Evolutionary conservation across 208 protist genomes (phyloP), one percentile per base, ranked within the genome.

Genomic region (Crithidia thermophila): DNA sequence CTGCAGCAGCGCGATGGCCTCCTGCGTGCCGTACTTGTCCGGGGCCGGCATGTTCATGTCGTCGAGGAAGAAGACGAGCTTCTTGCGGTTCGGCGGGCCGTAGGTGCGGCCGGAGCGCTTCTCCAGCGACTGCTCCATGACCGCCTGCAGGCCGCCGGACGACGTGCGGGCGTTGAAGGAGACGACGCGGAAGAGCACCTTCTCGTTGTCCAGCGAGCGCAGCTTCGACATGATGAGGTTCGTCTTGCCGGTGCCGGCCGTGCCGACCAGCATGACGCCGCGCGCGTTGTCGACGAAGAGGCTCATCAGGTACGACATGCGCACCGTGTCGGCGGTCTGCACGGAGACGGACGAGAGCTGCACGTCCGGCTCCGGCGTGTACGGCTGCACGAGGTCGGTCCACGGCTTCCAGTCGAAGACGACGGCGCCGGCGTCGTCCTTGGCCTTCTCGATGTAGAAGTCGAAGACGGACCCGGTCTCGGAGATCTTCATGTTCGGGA

Each of bases 31-130:
- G 80, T 99, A 99, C 71, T 98, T 98, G 84, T 99, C 98, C 23
- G 98, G 96, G 42, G 90, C 82, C 43, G 98, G 97, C 98, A 99
- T 99, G 84, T 99, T 99, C 72, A 99, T 87, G 76, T 99, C 98
- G 71, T 99, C 98, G 34, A 99, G 76, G 81, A 99, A 99, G 81
- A 98, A 99, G 53, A 99, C 91, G 2, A 99, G 87, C 76, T 98
- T 98, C 80, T 98, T 98, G 33, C 90, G 94, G 71, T 98, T 98
- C 50, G 96, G 91, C 34, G 98, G 98, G 20, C 94, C 98, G 66
- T 94, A 99, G 20, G 87, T 94, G 20, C 87, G 84, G 45, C 98
- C 98, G n/a, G 94, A 95, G 60, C 98, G 98, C 88, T 99, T 99
- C 72, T 98, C 97, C 34, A 99, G 77, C 28, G 91, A 93, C 60